Conservation (phyloP, 2,329 filamentous ascomycete species). For the Hypoxylon sp. region DNA sequence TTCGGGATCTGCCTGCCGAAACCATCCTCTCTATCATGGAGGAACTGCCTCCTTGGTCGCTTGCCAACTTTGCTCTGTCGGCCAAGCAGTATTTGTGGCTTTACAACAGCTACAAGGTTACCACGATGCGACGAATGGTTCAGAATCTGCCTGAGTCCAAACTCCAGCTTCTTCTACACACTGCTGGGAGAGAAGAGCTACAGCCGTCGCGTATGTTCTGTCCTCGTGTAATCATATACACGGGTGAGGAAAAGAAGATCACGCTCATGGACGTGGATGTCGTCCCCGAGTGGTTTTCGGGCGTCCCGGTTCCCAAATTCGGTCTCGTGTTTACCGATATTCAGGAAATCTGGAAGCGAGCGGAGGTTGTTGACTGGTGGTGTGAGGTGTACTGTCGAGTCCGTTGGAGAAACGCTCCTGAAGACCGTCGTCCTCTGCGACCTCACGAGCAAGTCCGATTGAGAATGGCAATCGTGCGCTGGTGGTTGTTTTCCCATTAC, state of each 20-base stretch:
- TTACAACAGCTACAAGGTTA: constrained; percentile 59
- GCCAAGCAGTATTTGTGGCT: constrained; percentile 59
- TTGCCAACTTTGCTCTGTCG: constrained; percentile 58
- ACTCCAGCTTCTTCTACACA: constrained; percentile 64
- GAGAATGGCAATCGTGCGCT: constrained; percentile 66
- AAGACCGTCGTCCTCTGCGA: constrained; percentile 62
- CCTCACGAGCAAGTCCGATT: constrained; percentile 63
- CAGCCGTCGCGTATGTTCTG: constrained; percentile 46
- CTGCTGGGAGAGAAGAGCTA: constrained; percentile 56
- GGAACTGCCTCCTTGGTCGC: constrained; percentile 60
- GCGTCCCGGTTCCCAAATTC: constrained; percentile 12
- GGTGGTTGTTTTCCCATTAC: constrained; percentile 69
- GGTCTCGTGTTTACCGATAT: constrained; percentile 50
- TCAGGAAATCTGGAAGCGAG: constrained; percentile 52
- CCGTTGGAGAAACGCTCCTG: constrained; percentile 63
- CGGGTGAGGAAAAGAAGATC: constrained; percentile 1
- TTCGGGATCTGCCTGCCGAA: constrained; percentile 60
- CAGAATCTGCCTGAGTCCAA: constrained; percentile 60
- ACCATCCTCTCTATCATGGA: constrained; percentile 65
- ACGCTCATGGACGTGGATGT: constrained; percentile 42
- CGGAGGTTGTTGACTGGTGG: constrained; percentile 58
- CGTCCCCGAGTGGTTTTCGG: neutral
- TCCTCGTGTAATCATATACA: constrained; percentile 48
- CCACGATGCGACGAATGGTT: constrained; percentile 62
- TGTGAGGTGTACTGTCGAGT: constrained; percentile 59